A percentile compares a stretch with the other conserved stretches of the same genome.
Evolutionary conservation across 2,329 filamentous ascomycete species (phyloP).

Genomic region (Clarireedia homoeocarpa): DNA sequence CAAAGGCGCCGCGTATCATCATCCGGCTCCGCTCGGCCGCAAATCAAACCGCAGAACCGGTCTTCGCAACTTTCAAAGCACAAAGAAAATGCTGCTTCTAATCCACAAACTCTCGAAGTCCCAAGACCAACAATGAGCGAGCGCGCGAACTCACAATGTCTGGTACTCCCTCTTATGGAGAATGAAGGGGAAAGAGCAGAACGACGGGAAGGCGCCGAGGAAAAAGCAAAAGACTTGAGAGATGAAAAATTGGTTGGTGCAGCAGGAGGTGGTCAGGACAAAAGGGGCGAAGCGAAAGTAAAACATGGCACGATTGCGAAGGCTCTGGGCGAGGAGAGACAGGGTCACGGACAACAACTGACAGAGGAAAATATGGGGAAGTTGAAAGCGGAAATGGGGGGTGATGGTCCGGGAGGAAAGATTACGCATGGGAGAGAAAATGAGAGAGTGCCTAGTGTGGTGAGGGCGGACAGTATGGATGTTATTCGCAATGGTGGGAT

Average conservation of each 20-base stretch:
- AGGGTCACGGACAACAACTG: slow-evolving; percentile 34
- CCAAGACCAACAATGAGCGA: slow-evolving; percentile 12
- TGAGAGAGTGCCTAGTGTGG: neutral
- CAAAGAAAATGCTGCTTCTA: too few species aligned
- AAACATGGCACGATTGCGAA: neutral
- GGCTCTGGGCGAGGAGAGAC: slow-evolving; percentile 20
- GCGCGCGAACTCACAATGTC: slow-evolving; percentile 16
- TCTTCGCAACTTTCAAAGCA: too few species aligned
- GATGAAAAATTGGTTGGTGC: slow-evolving; percentile 44
- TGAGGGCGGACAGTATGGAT: neutral
- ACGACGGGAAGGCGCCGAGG: slow-evolving; percentile 42
- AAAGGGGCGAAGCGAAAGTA: neutral
- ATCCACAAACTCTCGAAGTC: too few species aligned
- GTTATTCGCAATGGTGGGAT: neutral
- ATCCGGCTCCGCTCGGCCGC: too few species aligned
- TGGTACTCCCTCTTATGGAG: slow-evolving; percentile 23
- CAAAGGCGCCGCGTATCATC: neutral
- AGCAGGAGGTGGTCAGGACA: slow-evolving; percentile 10
- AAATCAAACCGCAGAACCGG: too few species aligned
- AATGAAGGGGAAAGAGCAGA: slow-evolving; percentile 38
- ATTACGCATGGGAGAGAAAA: neutral
- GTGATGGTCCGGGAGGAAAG: neutral
- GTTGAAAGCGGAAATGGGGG: slow-evolving; percentile 29
- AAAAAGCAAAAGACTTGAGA: slow-evolving; percentile 44
- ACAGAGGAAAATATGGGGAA: slow-evolving; percentile 48